A percentile compares a stretch with the other conserved stretches of the same genome.
phyloP scores from a whole-genome alignment of 2,329 filamentous ascomycete species.

The Sporothrix protearum region DNA sequence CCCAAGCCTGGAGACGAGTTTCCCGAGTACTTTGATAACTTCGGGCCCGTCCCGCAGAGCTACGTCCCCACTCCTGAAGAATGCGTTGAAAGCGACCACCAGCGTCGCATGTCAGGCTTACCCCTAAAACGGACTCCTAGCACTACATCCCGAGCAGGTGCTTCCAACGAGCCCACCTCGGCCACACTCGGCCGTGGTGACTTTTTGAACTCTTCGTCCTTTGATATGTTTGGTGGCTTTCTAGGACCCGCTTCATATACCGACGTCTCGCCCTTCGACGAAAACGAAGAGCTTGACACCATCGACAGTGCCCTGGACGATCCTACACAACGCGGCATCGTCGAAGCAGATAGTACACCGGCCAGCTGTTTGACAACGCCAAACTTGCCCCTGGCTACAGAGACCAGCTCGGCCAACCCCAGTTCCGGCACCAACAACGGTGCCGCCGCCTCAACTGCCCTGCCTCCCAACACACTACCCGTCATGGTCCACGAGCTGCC shows the following conservation, averaged over 20 bases:
- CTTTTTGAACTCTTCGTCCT: conserved; percentile 36
- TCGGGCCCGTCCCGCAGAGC: conserved; percentile 33
- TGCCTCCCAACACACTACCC: conserved; percentile 25
- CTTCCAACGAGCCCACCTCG: conserved; percentile 26
- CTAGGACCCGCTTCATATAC: conserved; percentile 46
- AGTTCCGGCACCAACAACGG: conserved; percentile 17
- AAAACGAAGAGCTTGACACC: conserved; percentile 32
- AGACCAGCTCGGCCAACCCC: not conserved
- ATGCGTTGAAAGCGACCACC: conserved; percentile 50
- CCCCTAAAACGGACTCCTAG: conserved; percentile 1
- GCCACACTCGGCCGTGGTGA: conserved; percentile 36
- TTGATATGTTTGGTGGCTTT: conserved; percentile 54
- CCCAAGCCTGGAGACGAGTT: conserved; percentile 57
- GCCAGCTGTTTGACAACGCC: conserved; percentile 19
- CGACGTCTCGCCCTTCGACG: conserved; percentile 46
- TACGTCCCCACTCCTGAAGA: conserved; percentile 49
- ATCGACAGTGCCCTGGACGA: not conserved
- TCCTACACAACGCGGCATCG: conserved; percentile 5
- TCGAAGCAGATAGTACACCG: conserved; percentile 20
- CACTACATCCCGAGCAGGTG: not conserved
- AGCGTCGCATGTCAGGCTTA: conserved; percentile 39
- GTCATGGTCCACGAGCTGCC: conserved; percentile 32
- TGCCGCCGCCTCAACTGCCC: conserved; percentile 29
- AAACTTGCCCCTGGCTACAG: not conserved
- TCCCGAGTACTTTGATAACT: conserved; percentile 46